Base-by-base conservation (phyloP, 2,329 filamentous ascomycete genomes). In the Stagonosporopsis rhizophila region DNA sequence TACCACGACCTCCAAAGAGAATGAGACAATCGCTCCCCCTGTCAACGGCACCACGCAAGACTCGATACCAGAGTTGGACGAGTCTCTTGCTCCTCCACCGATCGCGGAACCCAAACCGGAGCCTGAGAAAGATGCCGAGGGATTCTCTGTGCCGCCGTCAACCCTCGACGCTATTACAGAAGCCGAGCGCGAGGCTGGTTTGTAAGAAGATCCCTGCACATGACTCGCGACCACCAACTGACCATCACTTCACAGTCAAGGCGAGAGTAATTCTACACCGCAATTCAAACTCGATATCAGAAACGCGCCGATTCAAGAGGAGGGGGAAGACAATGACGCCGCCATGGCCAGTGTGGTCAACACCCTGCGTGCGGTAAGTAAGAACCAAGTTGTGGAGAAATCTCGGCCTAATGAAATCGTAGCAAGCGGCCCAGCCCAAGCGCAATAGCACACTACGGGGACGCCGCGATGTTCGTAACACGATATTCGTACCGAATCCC, bases 381-480 rank as follows among this genome's bases (percentile, higher is more conserved):
- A 38, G 14, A 19, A 27, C 19, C 6, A 17, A 17, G 19, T n/a
- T 25, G 3, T 40, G 22, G 17, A 28, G 42, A 49, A 30, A 41
- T 22, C 35, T 12, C 52, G 42, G 38, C 25, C 64, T 74, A 60
- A 73, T 52, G 42, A 23, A 2, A 25, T n/a, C 30, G 68, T 81
- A 86, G 77, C 75, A 83, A 74, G 77, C 78, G 23, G 84, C 87
- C 52, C 87, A 92, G 19, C 63, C 75, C 2, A 75, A 77, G 37
- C 75, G 77, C 56, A 80, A 85, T 14, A 89, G 90, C 41, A 97
- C 92, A 14, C 81, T 96, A 15, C 86, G 95, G 64, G 95, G 95
- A 47, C 89, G 95, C 58, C 86, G 95, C 71, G 94, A 98, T 73
- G 91, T 96, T 60, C 87, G 94, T 56, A 96, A 96, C 76, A 97